Percentiles rank a stretch among this genome's conserved stretches.
Conservation (phyloP, 2,329 filamentous ascomycete genomes). For the Diplocarpon mali region DNA sequence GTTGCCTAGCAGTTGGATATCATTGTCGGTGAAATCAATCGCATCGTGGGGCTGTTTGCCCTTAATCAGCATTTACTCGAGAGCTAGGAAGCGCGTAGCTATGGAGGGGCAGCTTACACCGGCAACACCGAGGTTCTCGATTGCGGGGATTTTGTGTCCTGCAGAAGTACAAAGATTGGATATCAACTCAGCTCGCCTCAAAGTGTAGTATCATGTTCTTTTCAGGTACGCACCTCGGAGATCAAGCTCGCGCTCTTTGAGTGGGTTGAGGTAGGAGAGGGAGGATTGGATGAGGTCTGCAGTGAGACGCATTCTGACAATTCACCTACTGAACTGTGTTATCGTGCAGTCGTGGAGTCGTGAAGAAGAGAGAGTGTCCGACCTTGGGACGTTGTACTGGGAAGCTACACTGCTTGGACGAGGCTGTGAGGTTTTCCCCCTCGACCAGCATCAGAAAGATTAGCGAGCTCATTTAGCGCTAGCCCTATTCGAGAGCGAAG, state of each 20-base stretch:
- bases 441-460: conserved; percentile 8
- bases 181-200: conserved; percentile 74
- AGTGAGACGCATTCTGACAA: conserved; percentile 71
- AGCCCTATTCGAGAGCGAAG: conserved; percentile 7
- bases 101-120: conserved; percentile 48
- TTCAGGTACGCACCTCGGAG: conserved; percentile 92
- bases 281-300: conserved; percentile 89
- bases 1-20: conserved; percentile 80
- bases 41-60: conserved; percentile 71
- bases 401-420: background rate
- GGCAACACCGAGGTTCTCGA: conserved; percentile 95
- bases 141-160: conserved; percentile 96
- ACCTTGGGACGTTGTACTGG: conserved; percentile 1
- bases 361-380: background rate
- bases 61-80: too few relatives aligned
- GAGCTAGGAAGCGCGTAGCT: too few relatives aligned
- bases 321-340: conserved; percentile 9
- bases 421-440: conserved; percentile 11
- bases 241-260: conserved; percentile 98
- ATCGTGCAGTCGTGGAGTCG: background rate
- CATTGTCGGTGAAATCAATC: conserved; percentile 98
- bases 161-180: conserved; percentile 39
- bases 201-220: conserved; percentile 95
- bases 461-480: conserved; percentile 7
- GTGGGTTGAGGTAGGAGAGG: conserved; percentile 94